Base-by-base conservation (phyloP, 768 basidiomycete species). In the Chalciporus piperatus region DNA sequence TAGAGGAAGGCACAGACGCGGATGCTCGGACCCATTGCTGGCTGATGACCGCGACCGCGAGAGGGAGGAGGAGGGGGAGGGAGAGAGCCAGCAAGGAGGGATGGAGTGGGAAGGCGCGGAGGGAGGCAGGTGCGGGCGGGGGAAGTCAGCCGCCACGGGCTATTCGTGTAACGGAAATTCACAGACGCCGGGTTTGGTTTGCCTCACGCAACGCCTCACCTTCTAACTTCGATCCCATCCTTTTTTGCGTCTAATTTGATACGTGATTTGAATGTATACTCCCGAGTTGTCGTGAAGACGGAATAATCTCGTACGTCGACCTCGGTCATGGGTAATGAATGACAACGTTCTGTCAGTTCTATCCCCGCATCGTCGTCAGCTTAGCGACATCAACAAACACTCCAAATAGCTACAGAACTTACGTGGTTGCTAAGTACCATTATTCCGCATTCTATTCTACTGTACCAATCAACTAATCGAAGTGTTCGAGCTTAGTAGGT, bases 401-500 rank as follows among this genome's bases (percentile, higher is more conserved):
- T 32, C 30, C 30, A 10, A 27, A 27, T 7, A 1, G 3, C 32
- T 14, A 16, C n/a, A 37, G 35, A 37, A 16, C 1, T 37, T 17
- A 4, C 13, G 55, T 58, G 25, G 59, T 32, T 51, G 41, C 37
- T 9, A n/a, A n/a, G n/a, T n/a, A n/a, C 22, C n/a, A 40, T 32
- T 40, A 28, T 16, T 41, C 42, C 30, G 3, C 30, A 10, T 17
- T 16, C 42, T 17, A 44, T 22, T 27, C n/a, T n/a, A n/a, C n/a
- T 25, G 45, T 41, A 37, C 47, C 3, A 3, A 27, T n/a, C 10
- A 16, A 25, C 64, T 60, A 80, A 61, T 77, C 75, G 66, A 85
- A 85, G 45, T 79, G 74, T 57, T 70, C 74, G 50, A 83, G 76
- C 59, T 66, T 72, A 14, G 75, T 75, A 14, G 83, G 70, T 32